Evolutionary conservation across 2,329 filamentous ascomycete species (phyloP).

Genomic region (Pseudogymnoascus sp.): DNA sequence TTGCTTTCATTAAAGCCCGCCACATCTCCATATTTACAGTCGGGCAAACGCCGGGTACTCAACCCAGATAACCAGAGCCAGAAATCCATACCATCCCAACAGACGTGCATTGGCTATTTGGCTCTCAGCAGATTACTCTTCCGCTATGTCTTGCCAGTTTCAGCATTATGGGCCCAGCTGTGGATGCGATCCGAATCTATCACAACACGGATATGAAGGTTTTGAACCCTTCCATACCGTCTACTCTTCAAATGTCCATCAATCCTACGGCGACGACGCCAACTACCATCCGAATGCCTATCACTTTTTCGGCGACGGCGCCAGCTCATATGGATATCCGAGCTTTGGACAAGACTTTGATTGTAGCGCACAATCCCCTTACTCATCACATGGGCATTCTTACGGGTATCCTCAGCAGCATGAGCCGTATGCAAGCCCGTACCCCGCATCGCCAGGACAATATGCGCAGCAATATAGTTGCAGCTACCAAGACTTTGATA

Average conservation of each 20-base stretch:
- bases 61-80: neutral
- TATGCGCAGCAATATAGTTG: neutral
- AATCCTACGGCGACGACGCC: neutral
- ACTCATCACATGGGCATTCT: neutral
- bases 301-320: neutral
- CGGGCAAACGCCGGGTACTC: neutral
- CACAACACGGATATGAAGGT: neutral
- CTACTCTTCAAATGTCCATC: neutral
- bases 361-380: neutral
- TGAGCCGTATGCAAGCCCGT: neutral
- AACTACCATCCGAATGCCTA: neutral
- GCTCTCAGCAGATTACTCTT: neutral
- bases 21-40: neutral
- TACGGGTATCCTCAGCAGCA: neutral
- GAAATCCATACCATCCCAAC: neutral
- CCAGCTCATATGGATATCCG: neutral
- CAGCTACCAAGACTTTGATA: neutral
- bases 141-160: neutral
- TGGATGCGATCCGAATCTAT: neutral
- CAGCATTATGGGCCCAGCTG: neutral
- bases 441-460: neutral
- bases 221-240: neutral
- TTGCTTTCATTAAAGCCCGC: neutral
- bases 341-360: neutral
- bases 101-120: neutral